A percentile compares a stretch with the other conserved stretches of the same genome.
Evolutionary conservation across 371 early-diverging fungal species (phyloP).

Genomic region (Smittium mucronatum): DNA sequence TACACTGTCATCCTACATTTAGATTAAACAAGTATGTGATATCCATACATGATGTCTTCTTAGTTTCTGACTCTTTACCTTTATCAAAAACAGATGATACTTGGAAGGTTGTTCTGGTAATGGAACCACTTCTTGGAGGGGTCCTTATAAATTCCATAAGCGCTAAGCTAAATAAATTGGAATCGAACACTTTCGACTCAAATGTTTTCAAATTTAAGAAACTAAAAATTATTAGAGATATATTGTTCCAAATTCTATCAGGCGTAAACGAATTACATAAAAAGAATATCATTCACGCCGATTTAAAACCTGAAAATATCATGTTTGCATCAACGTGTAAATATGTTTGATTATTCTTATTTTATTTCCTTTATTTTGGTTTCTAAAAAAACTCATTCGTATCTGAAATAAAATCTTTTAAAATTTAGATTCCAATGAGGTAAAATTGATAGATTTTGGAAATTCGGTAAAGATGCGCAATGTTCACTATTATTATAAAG

Average conservation of each 20-base stretch:
- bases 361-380: no score
- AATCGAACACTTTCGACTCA: conserved; percentile 17
- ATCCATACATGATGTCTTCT: conserved; percentile 23
- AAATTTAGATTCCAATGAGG: conserved; percentile 11
- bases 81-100: background rate
- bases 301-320: conserved; percentile 31
- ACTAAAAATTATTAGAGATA: conserved; percentile 24
- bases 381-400: no score
- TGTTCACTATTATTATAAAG: conserved; percentile 24
- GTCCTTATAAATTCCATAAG: conserved; percentile 25
- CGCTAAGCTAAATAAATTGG: conserved; percentile 17
- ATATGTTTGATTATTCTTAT: background rate
- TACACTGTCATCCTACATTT: conserved; percentile 19
- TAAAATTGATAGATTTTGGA: conserved; percentile 33
- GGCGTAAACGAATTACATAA: conserved; percentile 26
- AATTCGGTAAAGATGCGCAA: conserved; percentile 25
- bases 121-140: conserved; percentile 30
- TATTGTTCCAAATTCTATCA: conserved; percentile 22
- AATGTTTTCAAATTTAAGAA: conserved; percentile 20
- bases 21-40: conserved; percentile 20
- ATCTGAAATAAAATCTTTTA: no score
- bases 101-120: conserved; percentile 23
- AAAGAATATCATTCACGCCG: conserved; percentile 26
- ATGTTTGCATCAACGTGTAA: conserved; percentile 20
- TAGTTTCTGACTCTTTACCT: conserved; percentile 12